These are phyloP conservation scores for Kregervanrija pseudodelftensis DNA, from an alignment of 805 yeast genomes.

Conservation along the genomic window DNA sequence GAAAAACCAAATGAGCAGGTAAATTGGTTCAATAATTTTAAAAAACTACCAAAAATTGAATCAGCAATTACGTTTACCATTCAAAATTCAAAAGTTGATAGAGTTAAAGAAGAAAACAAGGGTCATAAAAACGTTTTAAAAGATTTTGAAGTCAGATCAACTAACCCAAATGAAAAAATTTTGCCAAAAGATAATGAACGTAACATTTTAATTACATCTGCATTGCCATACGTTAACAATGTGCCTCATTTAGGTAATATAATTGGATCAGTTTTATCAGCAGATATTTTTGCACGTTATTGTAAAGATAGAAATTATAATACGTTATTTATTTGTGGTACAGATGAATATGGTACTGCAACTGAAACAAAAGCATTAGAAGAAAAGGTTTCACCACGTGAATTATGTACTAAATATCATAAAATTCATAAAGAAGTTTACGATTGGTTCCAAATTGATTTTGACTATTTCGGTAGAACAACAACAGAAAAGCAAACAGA, in stretches of 20 bases:
- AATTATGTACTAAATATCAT: constrained; percentile 87
- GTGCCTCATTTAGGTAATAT: constrained; percentile 98
- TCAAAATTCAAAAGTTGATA: constrained; percentile 36
- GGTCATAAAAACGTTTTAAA: constrained; percentile 24
- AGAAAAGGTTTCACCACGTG: constrained; percentile 81
- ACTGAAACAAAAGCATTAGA: constrained; percentile 97
- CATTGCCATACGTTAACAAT: constrained; percentile 95
- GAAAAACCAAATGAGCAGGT: constrained; percentile 1
- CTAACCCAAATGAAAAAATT: constrained; percentile 30
- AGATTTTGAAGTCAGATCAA: constrained; percentile 10
- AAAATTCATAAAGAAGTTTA: constrained; percentile 81
- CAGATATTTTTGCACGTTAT: constrained; percentile 90
- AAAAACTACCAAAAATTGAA: constrained; percentile 32
- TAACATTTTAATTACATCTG: constrained; percentile 87
- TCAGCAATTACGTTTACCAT: constrained; percentile 41
- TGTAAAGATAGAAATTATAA: constrained; percentile 85
- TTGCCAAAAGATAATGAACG: constrained; percentile 66
- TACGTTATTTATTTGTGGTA: constrained; percentile 85
- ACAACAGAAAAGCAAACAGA: constrained; percentile 88
- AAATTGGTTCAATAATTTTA: constrained; percentile 38
- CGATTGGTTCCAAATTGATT: constrained; percentile 94
- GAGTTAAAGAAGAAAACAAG: constrained; percentile 35
- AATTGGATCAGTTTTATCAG: constrained; percentile 88
- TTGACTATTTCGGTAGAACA: constrained; percentile 95
- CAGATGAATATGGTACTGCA: constrained; percentile 99